Percentiles rank a stretch among this genome's conserved stretches.
Evolutionary conservation across 2,329 filamentous ascomycete genomes (phyloP).

Genomic region (Immersiporthe knoxdaviesiana): DNA sequence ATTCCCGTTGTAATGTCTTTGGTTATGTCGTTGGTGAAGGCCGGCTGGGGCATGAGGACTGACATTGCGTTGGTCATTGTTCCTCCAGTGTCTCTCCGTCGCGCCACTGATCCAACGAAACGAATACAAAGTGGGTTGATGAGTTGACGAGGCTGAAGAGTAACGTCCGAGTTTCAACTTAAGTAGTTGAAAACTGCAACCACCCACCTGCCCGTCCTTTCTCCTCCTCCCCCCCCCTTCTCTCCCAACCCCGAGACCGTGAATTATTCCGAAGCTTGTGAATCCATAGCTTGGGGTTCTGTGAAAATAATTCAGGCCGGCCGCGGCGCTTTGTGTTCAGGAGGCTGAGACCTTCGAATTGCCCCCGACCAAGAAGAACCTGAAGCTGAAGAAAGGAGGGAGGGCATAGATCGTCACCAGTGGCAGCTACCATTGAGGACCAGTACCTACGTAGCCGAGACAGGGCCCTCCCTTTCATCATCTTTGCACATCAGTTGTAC

Average conservation of each 20-base stretch:
- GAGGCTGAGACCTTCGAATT: background rate
- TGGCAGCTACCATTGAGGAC: background rate
- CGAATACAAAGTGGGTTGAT: too few relatives aligned
- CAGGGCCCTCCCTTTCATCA: background rate
- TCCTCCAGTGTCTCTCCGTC: background rate
- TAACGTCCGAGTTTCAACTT: background rate
- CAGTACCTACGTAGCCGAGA: background rate
- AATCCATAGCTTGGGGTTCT: too few relatives aligned
- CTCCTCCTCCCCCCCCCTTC: too few relatives aligned
- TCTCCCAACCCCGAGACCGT: background rate
- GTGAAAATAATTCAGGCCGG: background rate
- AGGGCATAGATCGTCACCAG: background rate
- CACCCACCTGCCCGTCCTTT: background rate
- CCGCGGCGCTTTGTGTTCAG: conserved; percentile 1
- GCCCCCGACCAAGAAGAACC: background rate
- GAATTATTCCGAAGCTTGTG: background rate
- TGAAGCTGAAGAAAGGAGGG: background rate
- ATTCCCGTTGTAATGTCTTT: conserved; percentile 6
- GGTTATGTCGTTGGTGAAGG: conserved; percentile 8
- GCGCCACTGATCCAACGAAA: too few relatives aligned
- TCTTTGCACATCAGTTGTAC: background rate
- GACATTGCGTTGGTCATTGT: conserved; percentile 1
- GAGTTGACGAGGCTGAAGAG: background rate
- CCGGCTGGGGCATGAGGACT: background rate
- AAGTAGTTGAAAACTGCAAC: background rate